Percentiles rank a stretch among this genome's conserved stretches.
Conservation (phyloP, 2,329 filamentous ascomycete genomes). For the Aureobasidium sp. region DNA sequence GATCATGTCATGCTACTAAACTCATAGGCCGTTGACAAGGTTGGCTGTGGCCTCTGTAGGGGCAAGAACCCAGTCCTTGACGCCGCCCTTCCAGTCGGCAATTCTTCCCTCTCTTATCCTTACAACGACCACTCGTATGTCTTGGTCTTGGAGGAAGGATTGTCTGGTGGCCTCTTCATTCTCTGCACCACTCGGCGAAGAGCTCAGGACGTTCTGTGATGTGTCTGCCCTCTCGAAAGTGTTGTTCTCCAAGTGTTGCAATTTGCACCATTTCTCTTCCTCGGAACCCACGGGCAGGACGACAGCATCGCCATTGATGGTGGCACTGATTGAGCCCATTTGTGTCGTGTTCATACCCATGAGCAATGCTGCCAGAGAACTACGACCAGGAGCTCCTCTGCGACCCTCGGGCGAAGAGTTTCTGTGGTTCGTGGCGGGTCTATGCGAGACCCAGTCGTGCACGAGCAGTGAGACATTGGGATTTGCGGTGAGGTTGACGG, state of each 20-base stretch:
- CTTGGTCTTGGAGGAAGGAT: conserved; percentile 70
- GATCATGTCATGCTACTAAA: neutral
- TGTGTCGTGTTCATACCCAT: conserved; percentile 87
- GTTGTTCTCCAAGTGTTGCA: conserved; percentile 83
- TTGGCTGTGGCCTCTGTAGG: neutral
- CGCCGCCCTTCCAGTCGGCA: conserved; percentile 90
- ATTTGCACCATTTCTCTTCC: conserved; percentile 77
- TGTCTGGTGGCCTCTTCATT: conserved; percentile 44
- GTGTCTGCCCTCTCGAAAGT: conserved; percentile 43
- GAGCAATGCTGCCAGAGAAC: conserved; percentile 73
- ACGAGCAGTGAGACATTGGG: conserved; percentile 88
- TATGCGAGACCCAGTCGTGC: conserved; percentile 94
- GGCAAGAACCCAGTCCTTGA: conserved; percentile 62
- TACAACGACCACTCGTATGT: conserved; percentile 82
- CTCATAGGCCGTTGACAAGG: conserved; percentile 4
- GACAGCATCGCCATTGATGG: conserved; percentile 80
- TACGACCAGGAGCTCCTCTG: conserved; percentile 39
- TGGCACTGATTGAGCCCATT: conserved; percentile 81
- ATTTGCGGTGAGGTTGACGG: conserved; percentile 73
- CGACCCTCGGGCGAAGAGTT: conserved; percentile 41
- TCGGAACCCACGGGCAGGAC: conserved; percentile 67
- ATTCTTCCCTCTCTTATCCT: conserved; percentile 78
- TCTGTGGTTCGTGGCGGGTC: conserved; percentile 66
- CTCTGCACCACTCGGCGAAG: neutral
- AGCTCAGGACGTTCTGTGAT: conserved; percentile 11